phyloP scores from a whole-genome alignment of 306 rosid genomes.

The Dryas octopetala region DNA sequence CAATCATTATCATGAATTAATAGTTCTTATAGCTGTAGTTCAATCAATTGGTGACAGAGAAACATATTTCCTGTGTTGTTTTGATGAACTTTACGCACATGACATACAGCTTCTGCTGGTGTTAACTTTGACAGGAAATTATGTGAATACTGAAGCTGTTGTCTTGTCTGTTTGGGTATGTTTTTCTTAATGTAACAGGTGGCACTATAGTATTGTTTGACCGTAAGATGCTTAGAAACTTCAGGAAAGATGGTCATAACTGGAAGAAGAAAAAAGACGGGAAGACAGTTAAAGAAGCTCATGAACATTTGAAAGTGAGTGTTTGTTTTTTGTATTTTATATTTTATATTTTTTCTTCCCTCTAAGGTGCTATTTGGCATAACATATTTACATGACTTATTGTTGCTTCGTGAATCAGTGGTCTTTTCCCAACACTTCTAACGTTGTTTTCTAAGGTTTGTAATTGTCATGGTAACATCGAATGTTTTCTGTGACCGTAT shows the following conservation, averaged over 20 bases:
- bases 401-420: background rate
- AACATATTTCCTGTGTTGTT: slow-evolving; percentile 7
- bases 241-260: slow-evolving; percentile 91
- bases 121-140: slow-evolving; percentile 1
- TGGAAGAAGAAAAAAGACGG: slow-evolving; percentile 99
- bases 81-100: slow-evolving; percentile 9
- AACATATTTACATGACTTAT: slow-evolving; percentile 2
- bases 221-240: slow-evolving; percentile 91
- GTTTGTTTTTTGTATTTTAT: background rate
- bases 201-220: slow-evolving; percentile 81
- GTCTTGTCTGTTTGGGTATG: background rate
- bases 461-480: background rate
- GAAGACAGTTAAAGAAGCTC: slow-evolving; percentile 98
- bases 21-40: slow-evolving; percentile 13
- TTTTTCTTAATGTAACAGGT: slow-evolving; percentile 50
- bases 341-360: slow-evolving; percentile 19
- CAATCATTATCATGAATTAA: background rate
- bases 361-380: slow-evolving; percentile 10
- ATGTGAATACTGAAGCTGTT: background rate
- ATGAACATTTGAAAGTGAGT: slow-evolving; percentile 96
- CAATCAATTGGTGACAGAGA: slow-evolving; percentile 2
- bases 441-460: background rate
- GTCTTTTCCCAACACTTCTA: background rate
- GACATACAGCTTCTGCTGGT: slow-evolving; percentile 12
- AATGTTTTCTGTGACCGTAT: background rate